These are phyloP conservation scores for Phyllosticta paracitricarpa DNA, from an alignment of 2,329 filamentous ascomycete genomes.

Conservation along the genomic window DNA sequence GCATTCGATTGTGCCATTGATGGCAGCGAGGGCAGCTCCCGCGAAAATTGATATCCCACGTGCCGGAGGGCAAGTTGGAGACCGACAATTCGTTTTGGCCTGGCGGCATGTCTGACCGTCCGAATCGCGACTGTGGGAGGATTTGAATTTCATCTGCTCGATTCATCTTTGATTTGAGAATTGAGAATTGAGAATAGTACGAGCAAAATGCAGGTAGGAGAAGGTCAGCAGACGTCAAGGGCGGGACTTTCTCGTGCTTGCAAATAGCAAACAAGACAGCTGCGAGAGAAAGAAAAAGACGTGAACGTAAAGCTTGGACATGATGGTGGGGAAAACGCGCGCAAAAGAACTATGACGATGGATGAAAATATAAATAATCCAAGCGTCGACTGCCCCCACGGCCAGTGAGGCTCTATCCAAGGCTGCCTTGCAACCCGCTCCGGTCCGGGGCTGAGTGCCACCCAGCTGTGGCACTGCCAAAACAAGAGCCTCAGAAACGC, in stretches of 20 bases:
- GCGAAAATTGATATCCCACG: constrained; percentile 9
- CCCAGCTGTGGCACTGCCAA: not conserved
- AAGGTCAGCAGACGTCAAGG: not conserved
- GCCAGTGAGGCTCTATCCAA: not conserved
- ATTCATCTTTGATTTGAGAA: not conserved
- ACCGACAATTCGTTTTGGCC: constrained; percentile 5
- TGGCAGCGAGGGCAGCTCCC: constrained; percentile 12
- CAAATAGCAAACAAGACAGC: not conserved
- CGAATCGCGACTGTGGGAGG: not conserved
- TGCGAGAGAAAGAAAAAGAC: not conserved
- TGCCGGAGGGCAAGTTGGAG: constrained; percentile 1
- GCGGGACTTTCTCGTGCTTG: not conserved
- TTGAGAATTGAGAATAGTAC: not conserved
- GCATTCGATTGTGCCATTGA: constrained; percentile 11
- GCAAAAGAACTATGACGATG: not conserved
- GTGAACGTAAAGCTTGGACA: not conserved
- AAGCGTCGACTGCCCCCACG: not conserved
- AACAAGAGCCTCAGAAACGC: not conserved
- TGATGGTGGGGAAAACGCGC: not conserved
- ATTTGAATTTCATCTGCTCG: not conserved
- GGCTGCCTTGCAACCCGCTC: not conserved
- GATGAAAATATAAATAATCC: not conserved
- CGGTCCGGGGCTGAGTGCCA: not conserved
- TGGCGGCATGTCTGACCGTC: not conserved
- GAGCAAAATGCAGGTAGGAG: not conserved